These are phyloP conservation scores for Hypoxylon crocopeplum DNA, from an alignment of 495 filamentous ascomycete genomes.

Conservation along the genomic window DNA sequence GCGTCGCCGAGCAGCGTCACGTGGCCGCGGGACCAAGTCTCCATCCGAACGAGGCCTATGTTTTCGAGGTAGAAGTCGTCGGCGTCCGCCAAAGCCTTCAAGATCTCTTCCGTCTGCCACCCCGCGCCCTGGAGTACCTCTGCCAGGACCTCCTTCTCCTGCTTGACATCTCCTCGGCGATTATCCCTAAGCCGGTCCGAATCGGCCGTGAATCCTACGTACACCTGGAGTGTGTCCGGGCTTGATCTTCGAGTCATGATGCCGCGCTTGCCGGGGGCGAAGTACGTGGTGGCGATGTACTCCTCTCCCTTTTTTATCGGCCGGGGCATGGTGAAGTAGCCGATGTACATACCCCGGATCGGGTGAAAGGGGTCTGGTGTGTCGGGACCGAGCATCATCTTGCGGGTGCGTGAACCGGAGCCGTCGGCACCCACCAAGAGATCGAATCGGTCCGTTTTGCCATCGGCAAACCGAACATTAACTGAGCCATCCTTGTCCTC, in stretches of 20 bases:
- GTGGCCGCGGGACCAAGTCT: constrained; percentile 48
- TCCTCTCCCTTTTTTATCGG: constrained; percentile 45
- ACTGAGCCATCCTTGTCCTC: constrained; percentile 36
- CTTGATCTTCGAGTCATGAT: constrained; percentile 51
- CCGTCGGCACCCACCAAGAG: constrained; percentile 61
- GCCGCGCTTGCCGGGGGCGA: constrained; percentile 39
- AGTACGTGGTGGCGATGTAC: constrained; percentile 44
- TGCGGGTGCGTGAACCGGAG: constrained; percentile 49
- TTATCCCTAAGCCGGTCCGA: constrained; percentile 36
- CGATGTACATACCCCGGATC: constrained; percentile 34
- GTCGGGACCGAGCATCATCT: constrained; percentile 45
- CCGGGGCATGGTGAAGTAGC: constrained; percentile 51
- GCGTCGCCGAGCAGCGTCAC: constrained; percentile 60
- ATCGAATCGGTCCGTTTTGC: constrained; percentile 47
- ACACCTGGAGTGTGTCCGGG: constrained; percentile 47
- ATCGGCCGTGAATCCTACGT: constrained; percentile 40
- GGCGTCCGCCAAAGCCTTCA: constrained; percentile 48
- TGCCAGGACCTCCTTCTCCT: constrained; percentile 49
- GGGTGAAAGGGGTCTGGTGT: constrained; percentile 38
- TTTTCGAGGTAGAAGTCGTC: constrained; percentile 58
- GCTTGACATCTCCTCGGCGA: constrained; percentile 44
- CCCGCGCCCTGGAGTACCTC: constrained; percentile 48
- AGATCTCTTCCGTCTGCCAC: constrained; percentile 50
- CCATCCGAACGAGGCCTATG: constrained; percentile 52
- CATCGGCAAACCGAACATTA: constrained; percentile 49